Evolutionary conservation across 345 rosid species (phyloP).

Genomic region (Ceriops decandra): DNA sequence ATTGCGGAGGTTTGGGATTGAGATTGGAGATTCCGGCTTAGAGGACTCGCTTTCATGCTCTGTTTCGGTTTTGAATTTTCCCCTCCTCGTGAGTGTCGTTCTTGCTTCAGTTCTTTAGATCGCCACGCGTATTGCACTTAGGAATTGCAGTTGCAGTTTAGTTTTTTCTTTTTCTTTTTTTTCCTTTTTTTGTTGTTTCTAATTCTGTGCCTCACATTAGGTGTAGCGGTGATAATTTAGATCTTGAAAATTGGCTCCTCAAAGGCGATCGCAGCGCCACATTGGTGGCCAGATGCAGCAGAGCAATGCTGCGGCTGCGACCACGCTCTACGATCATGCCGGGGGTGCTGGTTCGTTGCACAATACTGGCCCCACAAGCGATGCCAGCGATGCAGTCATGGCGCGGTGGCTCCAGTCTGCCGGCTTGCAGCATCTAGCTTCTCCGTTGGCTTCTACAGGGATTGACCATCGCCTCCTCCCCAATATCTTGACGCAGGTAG

Average conservation of each 20-base stretch:
- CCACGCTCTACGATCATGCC: constrained; percentile 67
- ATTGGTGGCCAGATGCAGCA: constrained; percentile 99
- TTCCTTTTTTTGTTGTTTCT: not conserved
- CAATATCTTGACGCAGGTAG: constrained; percentile 86
- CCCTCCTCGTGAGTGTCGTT: constrained; percentile 48
- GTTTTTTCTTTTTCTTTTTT: not conserved
- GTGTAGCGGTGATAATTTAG: constrained; percentile 46
- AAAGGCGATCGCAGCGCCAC: constrained; percentile 99
- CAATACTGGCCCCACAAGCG: constrained; percentile 58
- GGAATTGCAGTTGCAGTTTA: not conserved
- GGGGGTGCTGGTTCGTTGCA: constrained; percentile 38
- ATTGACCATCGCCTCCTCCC: constrained; percentile 84
- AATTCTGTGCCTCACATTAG: not conserved
- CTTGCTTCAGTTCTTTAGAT: not conserved
- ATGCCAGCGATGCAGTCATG: constrained; percentile 94
- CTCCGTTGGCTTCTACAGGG: constrained; percentile 77
- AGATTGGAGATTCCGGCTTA: constrained; percentile 12
- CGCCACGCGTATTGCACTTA: not conserved
- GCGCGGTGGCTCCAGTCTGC: constrained; percentile 98
- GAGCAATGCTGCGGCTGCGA: constrained; percentile 73
- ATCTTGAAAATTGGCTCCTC: constrained; percentile 98
- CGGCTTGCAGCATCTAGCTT: constrained; percentile 99
- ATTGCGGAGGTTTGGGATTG: constrained; percentile 6
- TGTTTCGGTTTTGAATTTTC: constrained; percentile 45
- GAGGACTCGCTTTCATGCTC: constrained; percentile 41